These are phyloP conservation scores for Dittrichia graveolens DNA, from an alignment of 129 eudicot genomes.

Conservation along the genomic window DNA sequence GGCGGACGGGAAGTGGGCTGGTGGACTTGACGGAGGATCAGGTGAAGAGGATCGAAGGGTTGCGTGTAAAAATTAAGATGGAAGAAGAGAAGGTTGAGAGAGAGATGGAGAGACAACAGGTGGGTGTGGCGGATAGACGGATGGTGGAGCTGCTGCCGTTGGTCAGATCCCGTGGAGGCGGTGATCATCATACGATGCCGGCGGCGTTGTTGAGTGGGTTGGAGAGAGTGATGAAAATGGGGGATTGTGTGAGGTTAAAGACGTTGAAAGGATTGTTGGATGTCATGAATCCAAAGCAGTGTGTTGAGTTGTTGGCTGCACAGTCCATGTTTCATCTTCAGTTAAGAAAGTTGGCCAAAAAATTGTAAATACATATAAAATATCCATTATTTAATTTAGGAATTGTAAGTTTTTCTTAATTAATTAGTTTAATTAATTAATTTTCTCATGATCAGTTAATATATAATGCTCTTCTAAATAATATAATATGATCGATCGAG, in stretches of 20 bases:
- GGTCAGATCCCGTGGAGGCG: slow-evolving; percentile 19
- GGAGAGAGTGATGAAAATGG: slow-evolving; percentile 80
- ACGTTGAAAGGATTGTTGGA: slow-evolving; percentile 73
- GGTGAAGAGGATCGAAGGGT: slow-evolving; percentile 41
- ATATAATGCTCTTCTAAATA: too few species aligned
- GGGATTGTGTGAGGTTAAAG: slow-evolving; percentile 72
- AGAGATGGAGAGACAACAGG: slow-evolving; percentile 83
- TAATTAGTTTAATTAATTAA: too few species aligned
- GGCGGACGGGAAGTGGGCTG: slow-evolving; percentile 31
- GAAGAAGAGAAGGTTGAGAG: slow-evolving; percentile 87
- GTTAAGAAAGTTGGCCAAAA: slow-evolving; percentile 54
- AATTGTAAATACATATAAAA: not conserved
- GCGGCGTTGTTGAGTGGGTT: slow-evolving; percentile 44
- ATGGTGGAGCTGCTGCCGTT: slow-evolving; percentile 54
- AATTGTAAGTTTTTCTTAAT: too few species aligned
- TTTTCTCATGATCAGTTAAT: too few species aligned
- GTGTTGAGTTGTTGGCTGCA: slow-evolving; percentile 70
- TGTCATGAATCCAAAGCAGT: slow-evolving; percentile 56
- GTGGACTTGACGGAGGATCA: slow-evolving; percentile 56
- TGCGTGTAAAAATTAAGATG: slow-evolving; percentile 49
- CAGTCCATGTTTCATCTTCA: slow-evolving; percentile 51
- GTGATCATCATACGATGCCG: slow-evolving; percentile 18
- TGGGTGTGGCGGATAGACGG: slow-evolving; percentile 54
- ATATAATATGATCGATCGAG: too few species aligned
- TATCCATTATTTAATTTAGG: too few species aligned